Conservation (phyloP, 768 basidiomycete species). For the Pleurotus djamor region DNA sequence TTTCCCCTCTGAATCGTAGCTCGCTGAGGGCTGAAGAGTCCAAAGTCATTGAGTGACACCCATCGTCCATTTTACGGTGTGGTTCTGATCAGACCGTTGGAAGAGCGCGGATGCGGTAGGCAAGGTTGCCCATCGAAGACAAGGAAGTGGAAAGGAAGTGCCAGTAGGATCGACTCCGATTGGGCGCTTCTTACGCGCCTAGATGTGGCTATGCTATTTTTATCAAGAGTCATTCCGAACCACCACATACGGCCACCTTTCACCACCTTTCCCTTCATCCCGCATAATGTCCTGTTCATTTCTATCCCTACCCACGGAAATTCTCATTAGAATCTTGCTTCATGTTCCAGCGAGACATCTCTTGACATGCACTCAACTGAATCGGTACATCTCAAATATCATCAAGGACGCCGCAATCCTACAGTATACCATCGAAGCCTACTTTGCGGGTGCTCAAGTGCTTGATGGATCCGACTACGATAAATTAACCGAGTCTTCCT, state of each 20-base stretch:
- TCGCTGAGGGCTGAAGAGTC: no score
- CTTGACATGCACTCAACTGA: constrained; percentile 16
- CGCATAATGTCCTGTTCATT: constrained; percentile 9
- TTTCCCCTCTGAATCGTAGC: no score
- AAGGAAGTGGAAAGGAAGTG: no score
- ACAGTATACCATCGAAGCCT: constrained; percentile 27
- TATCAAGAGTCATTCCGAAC: no score
- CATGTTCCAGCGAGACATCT: constrained; percentile 22
- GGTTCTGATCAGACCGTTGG: no score
- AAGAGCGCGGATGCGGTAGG: no score
- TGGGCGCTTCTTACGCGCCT: neutral
- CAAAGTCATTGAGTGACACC: no score
- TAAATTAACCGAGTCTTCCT: constrained; percentile 14
- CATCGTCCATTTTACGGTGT: no score
- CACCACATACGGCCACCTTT: neutral
- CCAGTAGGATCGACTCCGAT: no score
- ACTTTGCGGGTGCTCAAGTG: constrained; percentile 15
- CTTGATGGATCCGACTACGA: constrained; percentile 23
- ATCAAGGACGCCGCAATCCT: constrained; percentile 23
- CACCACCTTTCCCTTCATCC: no score
- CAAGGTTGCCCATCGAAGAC: no score
- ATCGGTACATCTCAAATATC: constrained; percentile 18
- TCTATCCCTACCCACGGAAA: constrained; percentile 26
- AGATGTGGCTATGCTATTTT: neutral
- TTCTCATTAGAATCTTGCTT: constrained; percentile 25